These are phyloP conservation scores for Saccharomyces pastorianus DNA, from an alignment of 1,139 yeast genomes.

Conservation along the genomic window DNA sequence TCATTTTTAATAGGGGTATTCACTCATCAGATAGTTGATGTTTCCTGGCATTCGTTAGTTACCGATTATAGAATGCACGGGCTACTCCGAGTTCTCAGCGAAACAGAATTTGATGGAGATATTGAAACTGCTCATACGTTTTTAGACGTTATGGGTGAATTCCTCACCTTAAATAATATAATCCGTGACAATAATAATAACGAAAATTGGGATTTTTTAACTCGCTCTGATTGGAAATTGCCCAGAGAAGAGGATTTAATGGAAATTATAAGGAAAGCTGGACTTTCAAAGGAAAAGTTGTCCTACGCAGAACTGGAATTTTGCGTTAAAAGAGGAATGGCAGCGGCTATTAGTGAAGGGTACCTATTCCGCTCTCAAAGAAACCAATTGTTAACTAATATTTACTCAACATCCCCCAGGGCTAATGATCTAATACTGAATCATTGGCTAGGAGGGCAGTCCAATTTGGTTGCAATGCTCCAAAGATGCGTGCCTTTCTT, in stretches of 20 bases:
- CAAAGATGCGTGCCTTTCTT: slow-evolving; percentile 14
- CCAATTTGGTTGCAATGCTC: slow-evolving; percentile 14
- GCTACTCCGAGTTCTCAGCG: slow-evolving; percentile 39
- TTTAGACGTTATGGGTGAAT: slow-evolving; percentile 54
- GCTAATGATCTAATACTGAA: slow-evolving; percentile 18
- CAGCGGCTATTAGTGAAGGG: slow-evolving; percentile 30
- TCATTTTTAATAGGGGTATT: slow-evolving; percentile 48
- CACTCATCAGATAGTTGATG: slow-evolving; percentile 51
- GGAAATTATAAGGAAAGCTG: slow-evolving; percentile 23
- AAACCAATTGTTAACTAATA: slow-evolving; percentile 9
- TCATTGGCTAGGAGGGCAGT: slow-evolving; percentile 23
- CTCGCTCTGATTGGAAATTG: slow-evolving; percentile 37
- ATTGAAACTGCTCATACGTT: slow-evolving; percentile 40
- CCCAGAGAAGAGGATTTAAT: slow-evolving; percentile 38
- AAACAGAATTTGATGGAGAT: slow-evolving; percentile 44
- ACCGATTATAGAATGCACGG: slow-evolving; percentile 38
- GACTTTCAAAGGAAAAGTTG: slow-evolving; percentile 8
- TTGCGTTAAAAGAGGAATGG: slow-evolving; percentile 46
- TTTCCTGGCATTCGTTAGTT: slow-evolving; percentile 56
- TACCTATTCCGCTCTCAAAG: slow-evolving; percentile 10
- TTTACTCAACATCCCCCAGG: slow-evolving; percentile 16
- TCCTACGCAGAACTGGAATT: slow-evolving; percentile 27
- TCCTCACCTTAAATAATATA: slow-evolving; percentile 37
- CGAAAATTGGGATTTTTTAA: slow-evolving; percentile 25
- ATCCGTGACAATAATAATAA: slow-evolving; percentile 25